Conservation (phyloP, 176 grass and related monocot species). For the Triticum monococcum region DNA sequence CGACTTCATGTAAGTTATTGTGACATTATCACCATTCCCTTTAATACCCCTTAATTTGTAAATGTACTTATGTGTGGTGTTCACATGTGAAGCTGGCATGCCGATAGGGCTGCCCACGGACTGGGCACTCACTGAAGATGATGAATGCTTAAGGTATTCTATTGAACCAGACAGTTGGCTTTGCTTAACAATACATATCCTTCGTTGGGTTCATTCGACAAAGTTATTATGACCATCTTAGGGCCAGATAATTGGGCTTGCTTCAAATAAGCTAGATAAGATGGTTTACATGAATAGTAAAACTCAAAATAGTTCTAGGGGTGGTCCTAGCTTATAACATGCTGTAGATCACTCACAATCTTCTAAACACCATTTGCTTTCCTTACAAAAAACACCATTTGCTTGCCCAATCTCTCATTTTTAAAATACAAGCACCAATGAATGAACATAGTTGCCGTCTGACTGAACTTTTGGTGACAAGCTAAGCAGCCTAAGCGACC, state of each 20-base stretch:
- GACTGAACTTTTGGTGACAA: neutral
- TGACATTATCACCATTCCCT: neutral
- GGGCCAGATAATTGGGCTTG: neutral
- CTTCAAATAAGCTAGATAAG: neutral
- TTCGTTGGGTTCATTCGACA: neutral
- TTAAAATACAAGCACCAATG: neutral
- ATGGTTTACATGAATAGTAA: neutral
- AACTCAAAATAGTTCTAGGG: neutral
- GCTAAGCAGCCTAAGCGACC: neutral
- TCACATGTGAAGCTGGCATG: constrained; percentile 65
- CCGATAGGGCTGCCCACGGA: constrained; percentile 71
- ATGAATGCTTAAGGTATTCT: constrained; percentile 79
- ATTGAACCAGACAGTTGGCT: neutral
- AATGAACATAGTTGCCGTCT: neutral
- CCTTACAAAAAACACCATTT: neutral
- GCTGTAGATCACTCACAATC: neutral
- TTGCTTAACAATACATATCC: neutral
- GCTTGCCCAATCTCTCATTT: neutral
- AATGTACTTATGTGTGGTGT: constrained; percentile 13
- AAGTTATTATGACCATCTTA: neutral
- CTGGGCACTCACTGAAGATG: constrained; percentile 75
- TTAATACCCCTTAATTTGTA: neutral
- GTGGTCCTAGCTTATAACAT: neutral
- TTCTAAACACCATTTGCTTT: neutral
- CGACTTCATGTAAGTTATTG: constrained; percentile 56